Percentiles rank a stretch among this genome's conserved stretches.
These are phyloP conservation scores for Gaertneriomyces sp. DNA, from an alignment of 192 early-diverging fungal genomes.

Conservation along the genomic window DNA sequence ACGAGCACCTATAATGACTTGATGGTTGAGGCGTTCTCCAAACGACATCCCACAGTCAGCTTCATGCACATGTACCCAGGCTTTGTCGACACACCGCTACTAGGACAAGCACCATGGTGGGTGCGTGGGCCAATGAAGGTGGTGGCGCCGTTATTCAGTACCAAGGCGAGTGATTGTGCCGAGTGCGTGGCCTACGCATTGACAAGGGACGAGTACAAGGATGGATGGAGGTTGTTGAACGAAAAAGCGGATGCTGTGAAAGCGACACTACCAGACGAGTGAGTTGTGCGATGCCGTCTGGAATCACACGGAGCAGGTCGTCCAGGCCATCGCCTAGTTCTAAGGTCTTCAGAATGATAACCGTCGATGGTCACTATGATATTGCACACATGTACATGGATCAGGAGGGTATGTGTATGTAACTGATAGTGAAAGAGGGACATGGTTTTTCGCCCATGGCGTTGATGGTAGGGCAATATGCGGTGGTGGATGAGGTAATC, in stretches of 20 bases:
- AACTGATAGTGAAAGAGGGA: too few relatives aligned
- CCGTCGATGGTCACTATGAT: too few relatives aligned
- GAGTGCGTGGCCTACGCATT: conserved; percentile 22
- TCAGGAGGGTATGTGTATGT: too few relatives aligned
- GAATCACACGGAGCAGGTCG: conserved; percentile 2
- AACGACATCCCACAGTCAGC: conserved; percentile 16
- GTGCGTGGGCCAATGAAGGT: conserved; percentile 12
- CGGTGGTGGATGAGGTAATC: too few relatives aligned
- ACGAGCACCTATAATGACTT: conserved; percentile 33
- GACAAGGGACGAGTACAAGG: conserved; percentile 19
- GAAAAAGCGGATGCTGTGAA: conserved; percentile 24
- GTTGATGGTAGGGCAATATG: too few relatives aligned
- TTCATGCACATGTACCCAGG: conserved; percentile 34
- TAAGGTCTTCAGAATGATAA: too few relatives aligned
- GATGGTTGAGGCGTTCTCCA: conserved; percentile 16
- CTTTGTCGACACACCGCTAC: conserved; percentile 21
- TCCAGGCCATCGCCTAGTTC: too few relatives aligned
- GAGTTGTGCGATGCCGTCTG: conserved; percentile 18
- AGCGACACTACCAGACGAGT: conserved; percentile 19
- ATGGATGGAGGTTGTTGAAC: conserved; percentile 24
- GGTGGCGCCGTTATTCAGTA: conserved; percentile 7
- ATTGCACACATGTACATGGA: too few relatives aligned
- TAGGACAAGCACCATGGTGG: conserved; percentile 15
- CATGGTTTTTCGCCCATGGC: too few relatives aligned
- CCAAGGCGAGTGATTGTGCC: conserved; percentile 26